Base-by-base conservation (phyloP, 192 early-diverging fungal species). In the Lobosporangium transversale region DNA sequence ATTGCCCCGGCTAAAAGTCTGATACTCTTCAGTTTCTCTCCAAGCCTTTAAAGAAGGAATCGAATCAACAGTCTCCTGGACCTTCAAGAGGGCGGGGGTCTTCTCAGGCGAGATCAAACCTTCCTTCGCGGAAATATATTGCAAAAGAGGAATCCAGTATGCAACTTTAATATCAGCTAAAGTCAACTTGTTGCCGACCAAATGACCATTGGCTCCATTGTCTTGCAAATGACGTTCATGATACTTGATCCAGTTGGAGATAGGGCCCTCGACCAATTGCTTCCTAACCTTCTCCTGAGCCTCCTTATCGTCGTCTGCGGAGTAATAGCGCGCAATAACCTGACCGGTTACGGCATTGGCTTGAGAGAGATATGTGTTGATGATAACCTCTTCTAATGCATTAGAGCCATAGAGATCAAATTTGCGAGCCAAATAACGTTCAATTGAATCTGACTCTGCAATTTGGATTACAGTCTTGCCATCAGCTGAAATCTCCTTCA, bases 371-470 rank as follows among this genome's bases (percentile, higher is more conserved):
- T 80, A 76, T 27, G 61, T 55, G 24, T 68, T 67, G 45, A 81
- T 50, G 27, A 68, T 52, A 2, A 71, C 79, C 51, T 71, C 42
- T 14, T 68, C 65, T 35, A 73, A 65, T 12, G 47, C 44, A 42
- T 62, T 66, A 6, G 31, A 27, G 24, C 68, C 78, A 50, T 56
- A 57, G 12, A 83, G 52, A 17, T 51, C 67, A 52, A 81, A 79
- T 60, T 80, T 84, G 48, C 43, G 37, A 20, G 80, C 63, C 0
- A 88, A 73, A 42, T 84, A 86, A 11, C 84, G 70, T 35, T 83
- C 83, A 40, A 88, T 88, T 0, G 82, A 79, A 3, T 55, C 45
- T 0, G 81, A 58, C 17, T 88, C 83, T 31, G 80, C 63, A 0
- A 88, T 55, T 2, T 70, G 31, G 53, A 83, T 68, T 21, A 62